A percentile compares a stretch with the other conserved stretches of the same genome.
phyloP scores from a whole-genome alignment of 495 filamentous ascomycete species.

The Hyaloscypha bicolor region DNA sequence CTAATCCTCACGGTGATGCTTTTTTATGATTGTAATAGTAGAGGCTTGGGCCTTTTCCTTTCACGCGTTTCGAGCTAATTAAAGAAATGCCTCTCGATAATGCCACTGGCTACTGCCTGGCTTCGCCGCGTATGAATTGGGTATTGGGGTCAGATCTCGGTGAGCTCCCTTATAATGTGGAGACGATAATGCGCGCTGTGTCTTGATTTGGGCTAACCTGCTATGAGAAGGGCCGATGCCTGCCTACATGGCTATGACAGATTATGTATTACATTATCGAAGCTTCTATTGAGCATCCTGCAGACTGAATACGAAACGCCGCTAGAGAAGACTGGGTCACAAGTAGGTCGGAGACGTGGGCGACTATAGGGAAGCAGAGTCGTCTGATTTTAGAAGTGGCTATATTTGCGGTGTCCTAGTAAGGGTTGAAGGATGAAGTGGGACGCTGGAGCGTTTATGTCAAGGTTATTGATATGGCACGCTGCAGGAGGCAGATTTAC shows the following conservation, averaged over 20 bases:
- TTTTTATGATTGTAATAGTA: neutral
- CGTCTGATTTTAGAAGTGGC: neutral
- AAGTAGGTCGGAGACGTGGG: neutral
- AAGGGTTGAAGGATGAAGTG: neutral
- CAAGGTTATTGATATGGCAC: neutral
- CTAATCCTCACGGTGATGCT: neutral
- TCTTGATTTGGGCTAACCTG: slow-evolving; percentile 2
- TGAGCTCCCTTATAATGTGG: neutral
- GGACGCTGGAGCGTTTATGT: neutral
- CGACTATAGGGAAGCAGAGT: neutral
- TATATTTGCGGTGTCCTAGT: neutral
- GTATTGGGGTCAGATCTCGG: slow-evolving; percentile 1
- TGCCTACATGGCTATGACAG: neutral
- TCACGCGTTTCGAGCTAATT: neutral
- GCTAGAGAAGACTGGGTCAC: neutral
- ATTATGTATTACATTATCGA: neutral
- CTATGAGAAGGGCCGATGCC: neutral
- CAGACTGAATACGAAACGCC: slow-evolving; percentile 3
- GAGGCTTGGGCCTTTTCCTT: neutral
- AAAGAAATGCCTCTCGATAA: slow-evolving; percentile 1
- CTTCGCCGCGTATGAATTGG: neutral
- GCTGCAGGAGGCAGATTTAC: neutral
- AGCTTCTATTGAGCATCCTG: slow-evolving; percentile 5
- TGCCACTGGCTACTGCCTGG: neutral
- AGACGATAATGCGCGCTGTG: neutral